Evolutionary conservation across 2,329 filamentous ascomycete species (phyloP).

Genomic region (Zopfia rhizophila): DNA sequence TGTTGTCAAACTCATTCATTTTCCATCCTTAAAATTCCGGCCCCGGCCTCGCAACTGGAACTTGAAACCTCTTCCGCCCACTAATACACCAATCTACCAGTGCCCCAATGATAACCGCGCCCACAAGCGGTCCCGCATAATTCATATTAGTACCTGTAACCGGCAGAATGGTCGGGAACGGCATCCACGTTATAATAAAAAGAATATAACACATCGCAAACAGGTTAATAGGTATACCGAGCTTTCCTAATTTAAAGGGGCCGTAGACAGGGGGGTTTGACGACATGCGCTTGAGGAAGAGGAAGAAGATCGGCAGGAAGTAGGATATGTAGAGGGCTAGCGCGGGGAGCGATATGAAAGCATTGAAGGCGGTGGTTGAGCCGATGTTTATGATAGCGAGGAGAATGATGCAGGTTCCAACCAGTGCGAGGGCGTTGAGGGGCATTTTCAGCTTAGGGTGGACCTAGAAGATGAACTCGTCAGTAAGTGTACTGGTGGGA

Average conservation of each 20-base stretch:
- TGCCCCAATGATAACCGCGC: constrained; percentile 29
- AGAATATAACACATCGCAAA: constrained; percentile 34
- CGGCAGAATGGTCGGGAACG: constrained; percentile 35
- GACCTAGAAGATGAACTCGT: too few species aligned
- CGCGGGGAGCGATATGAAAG: constrained; percentile 42
- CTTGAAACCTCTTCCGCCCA: constrained; percentile 37
- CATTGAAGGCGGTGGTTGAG: constrained; percentile 39
- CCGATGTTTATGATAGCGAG: constrained; percentile 41
- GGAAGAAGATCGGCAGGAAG: constrained; percentile 39
- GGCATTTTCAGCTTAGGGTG: constrained; percentile 32
- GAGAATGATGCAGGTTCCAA: constrained; percentile 39
- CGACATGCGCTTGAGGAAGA: constrained; percentile 28
- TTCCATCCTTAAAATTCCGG: constrained; percentile 18
- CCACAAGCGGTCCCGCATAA: constrained; percentile 39
- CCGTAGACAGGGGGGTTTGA: constrained; percentile 28
- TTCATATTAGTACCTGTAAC: constrained; percentile 35
- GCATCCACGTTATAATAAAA: constrained; percentile 38
- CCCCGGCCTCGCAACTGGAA: constrained; percentile 26
- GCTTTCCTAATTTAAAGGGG: constrained; percentile 31
- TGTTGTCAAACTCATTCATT: too few species aligned
- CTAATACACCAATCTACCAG: constrained; percentile 34
- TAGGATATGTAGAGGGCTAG: constrained; percentile 45
- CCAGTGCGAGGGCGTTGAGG: constrained; percentile 29
- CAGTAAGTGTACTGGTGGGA: constrained; percentile 33
- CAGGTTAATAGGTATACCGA: constrained; percentile 32